These are phyloP conservation scores for Aspergillus nanangensis DNA, from an alignment of 495 filamentous ascomycete genomes.

Conservation along the genomic window DNA sequence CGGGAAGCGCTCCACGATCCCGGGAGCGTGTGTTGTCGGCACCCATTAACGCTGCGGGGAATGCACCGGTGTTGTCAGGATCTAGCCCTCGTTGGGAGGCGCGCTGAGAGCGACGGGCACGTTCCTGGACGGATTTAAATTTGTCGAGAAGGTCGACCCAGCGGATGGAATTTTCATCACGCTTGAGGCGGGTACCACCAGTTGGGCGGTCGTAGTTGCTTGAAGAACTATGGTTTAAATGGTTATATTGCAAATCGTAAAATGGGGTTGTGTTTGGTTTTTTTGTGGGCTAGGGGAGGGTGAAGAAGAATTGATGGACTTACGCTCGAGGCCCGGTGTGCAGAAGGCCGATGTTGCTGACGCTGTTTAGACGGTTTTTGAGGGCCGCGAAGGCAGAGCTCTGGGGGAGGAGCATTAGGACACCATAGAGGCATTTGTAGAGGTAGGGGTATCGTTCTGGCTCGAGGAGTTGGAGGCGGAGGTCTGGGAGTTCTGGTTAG, in stretches of 20 bases:
- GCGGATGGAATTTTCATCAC: conserved; percentile 78
- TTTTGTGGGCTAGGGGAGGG: background rate
- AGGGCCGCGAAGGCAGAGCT: conserved; percentile 94
- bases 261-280: background rate
- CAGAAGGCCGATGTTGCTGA: conserved; percentile 93
- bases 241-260: conserved; percentile 3
- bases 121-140: conserved; percentile 85
- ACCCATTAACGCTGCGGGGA: conserved; percentile 29
- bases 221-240: conserved; percentile 7
- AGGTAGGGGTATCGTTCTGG: conserved; percentile 93
- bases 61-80: conserved; percentile 8
- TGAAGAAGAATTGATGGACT: conserved; percentile 28
- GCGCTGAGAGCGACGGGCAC: conserved; percentile 53
- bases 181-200: conserved; percentile 65
- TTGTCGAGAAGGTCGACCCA: conserved; percentile 97
- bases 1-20: conserved; percentile 37
- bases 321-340: conserved; percentile 82
- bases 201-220: conserved; percentile 57
- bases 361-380: conserved; percentile 94
- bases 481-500: conserved; percentile 50
- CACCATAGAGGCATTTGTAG: conserved; percentile 97
- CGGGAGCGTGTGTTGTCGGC: conserved; percentile 34
- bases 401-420: conserved; percentile 96
- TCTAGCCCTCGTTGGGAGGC: conserved; percentile 30
- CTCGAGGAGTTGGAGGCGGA: conserved; percentile 95